Evolutionary conservation across 139 green algal genomes (phyloP).

Genomic region (Micractinium conductrix): DNA sequence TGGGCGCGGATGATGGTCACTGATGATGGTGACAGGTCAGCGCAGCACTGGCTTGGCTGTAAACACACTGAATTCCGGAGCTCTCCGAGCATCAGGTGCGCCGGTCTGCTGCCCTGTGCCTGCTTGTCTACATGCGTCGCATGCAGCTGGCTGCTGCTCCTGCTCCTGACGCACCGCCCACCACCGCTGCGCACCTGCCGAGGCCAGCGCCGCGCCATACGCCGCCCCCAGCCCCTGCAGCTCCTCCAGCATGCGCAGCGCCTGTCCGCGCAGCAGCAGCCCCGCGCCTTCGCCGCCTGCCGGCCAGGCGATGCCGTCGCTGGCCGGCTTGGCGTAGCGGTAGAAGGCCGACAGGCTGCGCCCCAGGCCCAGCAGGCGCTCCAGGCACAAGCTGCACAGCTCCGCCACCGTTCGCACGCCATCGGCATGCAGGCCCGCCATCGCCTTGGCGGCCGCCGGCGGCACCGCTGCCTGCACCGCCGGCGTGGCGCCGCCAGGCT

Average conservation of each 20-base stretch:
- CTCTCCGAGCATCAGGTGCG: too few species aligned
- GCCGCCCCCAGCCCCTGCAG: conserved; percentile 6
- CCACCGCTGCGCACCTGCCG: conserved; percentile 10
- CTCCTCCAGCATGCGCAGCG: conserved; percentile 29
- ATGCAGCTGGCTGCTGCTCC: background rate
- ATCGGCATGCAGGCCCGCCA: conserved; percentile 15
- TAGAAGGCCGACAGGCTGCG: background rate
- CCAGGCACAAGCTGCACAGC: conserved; percentile 35
- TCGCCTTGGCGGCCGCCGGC: background rate
- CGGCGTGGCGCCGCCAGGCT: background rate
- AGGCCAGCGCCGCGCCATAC: conserved; percentile 1
- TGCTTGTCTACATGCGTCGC: too few species aligned
- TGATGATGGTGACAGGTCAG: too few species aligned
- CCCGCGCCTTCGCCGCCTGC: background rate
- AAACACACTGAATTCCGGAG: too few species aligned
- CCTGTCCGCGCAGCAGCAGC: conserved; percentile 30
- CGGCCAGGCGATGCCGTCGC: conserved; percentile 32
- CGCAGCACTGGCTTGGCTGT: too few species aligned
- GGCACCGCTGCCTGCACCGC: background rate
- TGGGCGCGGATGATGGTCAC: too few species aligned
- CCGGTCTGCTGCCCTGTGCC: too few species aligned
- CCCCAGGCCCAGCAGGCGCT: conserved; percentile 27
- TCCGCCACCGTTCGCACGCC: conserved; percentile 14
- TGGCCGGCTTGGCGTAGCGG: conserved; percentile 14
- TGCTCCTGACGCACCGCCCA: background rate